These are phyloP conservation scores for Phialophora chinensis DNA, from an alignment of 2,329 filamentous ascomycete genomes.

Conservation along the genomic window DNA sequence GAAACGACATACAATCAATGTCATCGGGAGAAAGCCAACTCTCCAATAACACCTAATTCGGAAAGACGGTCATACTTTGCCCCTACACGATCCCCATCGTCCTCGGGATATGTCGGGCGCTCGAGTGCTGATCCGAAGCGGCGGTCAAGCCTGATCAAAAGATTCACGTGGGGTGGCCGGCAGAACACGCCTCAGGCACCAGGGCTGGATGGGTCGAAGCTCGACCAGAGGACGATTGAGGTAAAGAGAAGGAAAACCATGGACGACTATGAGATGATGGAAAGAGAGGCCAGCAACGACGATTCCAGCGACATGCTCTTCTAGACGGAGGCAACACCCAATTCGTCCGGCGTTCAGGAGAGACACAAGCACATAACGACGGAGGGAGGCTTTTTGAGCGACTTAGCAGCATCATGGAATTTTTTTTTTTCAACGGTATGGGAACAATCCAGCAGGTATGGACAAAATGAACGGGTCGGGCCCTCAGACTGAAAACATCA, in stretches of 20 bases:
- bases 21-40: conserved; percentile 13
- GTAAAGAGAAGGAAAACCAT: conserved; percentile 37
- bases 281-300: conserved; percentile 26
- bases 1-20: conserved; percentile 10
- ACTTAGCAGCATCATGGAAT: not conserved
- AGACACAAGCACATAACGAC: not conserved
- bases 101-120: conserved; percentile 23
- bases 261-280: conserved; percentile 34
- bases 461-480: not conserved
- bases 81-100: conserved; percentile 23
- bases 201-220: conserved; percentile 22
- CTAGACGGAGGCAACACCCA: conserved; percentile 2
- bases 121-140: conserved; percentile 27
- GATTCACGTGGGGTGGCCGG: conserved; percentile 33
- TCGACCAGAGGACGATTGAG: conserved; percentile 31
- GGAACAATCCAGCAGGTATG: not conserved
- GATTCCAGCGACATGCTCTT: conserved; percentile 35
- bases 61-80: conserved; percentile 29
- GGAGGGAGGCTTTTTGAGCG: conserved; percentile 1
- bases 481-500: conserved; percentile 9
- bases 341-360: conserved; percentile 15
- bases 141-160: conserved; percentile 30
- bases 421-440: not conserved
- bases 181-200: conserved; percentile 13
- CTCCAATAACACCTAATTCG: conserved; percentile 18